Percentiles rank a stretch among this genome's conserved stretches.
phyloP scores from a whole-genome alignment of 1,284 basidiomycete genomes.

The Ganoderma leucocontextum region DNA sequence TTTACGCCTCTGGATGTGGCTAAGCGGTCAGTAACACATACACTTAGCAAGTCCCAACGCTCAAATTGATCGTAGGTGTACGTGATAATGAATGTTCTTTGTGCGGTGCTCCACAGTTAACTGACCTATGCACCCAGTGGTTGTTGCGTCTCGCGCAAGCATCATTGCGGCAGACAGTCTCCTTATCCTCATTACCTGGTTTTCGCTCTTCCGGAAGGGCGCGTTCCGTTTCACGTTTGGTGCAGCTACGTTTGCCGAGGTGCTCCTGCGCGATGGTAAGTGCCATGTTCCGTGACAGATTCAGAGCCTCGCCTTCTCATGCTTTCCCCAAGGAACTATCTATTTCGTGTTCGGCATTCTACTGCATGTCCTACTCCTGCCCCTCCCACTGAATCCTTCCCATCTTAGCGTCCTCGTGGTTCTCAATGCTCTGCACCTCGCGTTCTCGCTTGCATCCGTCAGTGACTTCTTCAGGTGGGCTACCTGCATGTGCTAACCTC shows the following conservation, averaged over 20 bases:
- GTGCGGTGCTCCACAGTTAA: no score
- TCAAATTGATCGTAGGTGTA: no score
- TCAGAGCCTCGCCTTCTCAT: neutral
- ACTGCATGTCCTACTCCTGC: neutral
- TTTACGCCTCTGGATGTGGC: no score
- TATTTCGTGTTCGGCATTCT: conserved; percentile 10
- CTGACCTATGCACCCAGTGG: no score
- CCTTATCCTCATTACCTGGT: conserved; percentile 3
- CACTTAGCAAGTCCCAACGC: no score
- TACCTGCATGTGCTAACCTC: no score
- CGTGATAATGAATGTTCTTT: no score
- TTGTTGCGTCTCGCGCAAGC: no score
- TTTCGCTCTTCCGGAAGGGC: neutral
- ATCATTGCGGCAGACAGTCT: neutral
- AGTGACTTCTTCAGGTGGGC: neutral
- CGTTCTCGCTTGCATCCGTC: conserved; percentile 3
- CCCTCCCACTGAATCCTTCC: neutral
- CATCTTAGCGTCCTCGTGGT: neutral
- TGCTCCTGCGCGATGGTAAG: conserved; percentile 5
- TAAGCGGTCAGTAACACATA: no score
- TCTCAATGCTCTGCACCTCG: conserved; percentile 14
- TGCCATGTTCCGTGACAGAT: no score
- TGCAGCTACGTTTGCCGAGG: neutral
- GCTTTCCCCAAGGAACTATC: neutral
- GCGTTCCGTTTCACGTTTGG: neutral